These are phyloP conservation scores for Blastobotrys robertii DNA, from an alignment of 805 yeast species.

Conservation along the genomic window DNA sequence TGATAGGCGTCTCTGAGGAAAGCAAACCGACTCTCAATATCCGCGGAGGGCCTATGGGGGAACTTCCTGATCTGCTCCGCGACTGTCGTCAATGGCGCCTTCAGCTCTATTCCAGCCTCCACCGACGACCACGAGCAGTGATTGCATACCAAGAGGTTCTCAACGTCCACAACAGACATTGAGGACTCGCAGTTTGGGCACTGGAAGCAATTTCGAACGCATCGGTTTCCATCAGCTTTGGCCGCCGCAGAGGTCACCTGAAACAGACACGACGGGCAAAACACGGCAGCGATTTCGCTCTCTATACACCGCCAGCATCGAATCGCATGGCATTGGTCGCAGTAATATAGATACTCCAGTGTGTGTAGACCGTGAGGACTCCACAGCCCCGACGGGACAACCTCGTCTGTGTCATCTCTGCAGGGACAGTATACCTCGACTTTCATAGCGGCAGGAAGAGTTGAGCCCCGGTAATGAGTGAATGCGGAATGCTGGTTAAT, in stretches of 20 bases:
- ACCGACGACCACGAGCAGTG: constrained; percentile 15
- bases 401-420: background rate
- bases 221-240: constrained; percentile 17
- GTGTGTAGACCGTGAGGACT: constrained; percentile 17
- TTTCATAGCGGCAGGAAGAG: too few species aligned
- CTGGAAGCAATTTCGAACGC: constrained; percentile 27
- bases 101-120: too few species aligned
- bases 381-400: constrained; percentile 4
- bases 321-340: constrained; percentile 27
- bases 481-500: too few species aligned
- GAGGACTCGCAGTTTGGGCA: constrained; percentile 27
- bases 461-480: too few species aligned
- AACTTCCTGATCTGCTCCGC: too few species aligned
- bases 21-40: background rate
- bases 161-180: constrained; percentile 8
- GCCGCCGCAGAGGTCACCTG: constrained; percentile 24
- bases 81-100: too few species aligned
- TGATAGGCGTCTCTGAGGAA: background rate
- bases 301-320: constrained; percentile 30
- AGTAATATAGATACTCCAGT: constrained; percentile 27
- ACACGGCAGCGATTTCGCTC: constrained; percentile 26
- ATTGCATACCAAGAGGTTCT: constrained; percentile 16
- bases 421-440: constrained; percentile 4
- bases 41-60: background rate
- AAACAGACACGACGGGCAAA: constrained; percentile 29